Percentiles rank a stretch among this genome's conserved stretches.
Evolutionary conservation across 495 filamentous ascomycete genomes (phyloP).

Genomic region (Tirmania nivea): DNA sequence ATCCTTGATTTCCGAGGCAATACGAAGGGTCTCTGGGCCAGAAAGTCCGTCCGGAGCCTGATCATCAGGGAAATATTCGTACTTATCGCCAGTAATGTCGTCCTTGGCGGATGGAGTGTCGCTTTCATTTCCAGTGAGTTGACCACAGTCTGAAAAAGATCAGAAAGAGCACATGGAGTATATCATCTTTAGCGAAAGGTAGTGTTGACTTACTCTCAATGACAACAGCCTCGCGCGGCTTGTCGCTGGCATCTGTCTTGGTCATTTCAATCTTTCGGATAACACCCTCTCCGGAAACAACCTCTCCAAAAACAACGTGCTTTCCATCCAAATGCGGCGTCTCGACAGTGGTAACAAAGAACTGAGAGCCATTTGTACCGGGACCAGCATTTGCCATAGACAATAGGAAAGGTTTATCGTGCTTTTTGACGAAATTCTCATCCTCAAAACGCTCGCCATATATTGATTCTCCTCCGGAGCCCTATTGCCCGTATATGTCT

Average conservation of each 20-base stretch:
- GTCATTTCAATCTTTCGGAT: conserved; percentile 81
- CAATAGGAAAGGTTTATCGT: conserved; percentile 82
- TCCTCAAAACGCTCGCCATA: conserved; percentile 97
- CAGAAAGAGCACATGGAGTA: not conserved
- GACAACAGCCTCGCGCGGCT: conserved; percentile 47
- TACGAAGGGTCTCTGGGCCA: conserved; percentile 45
- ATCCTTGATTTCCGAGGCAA: conserved; percentile 73
- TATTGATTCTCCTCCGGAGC: conserved; percentile 91
- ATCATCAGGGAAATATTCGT: conserved; percentile 95
- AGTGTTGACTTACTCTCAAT: conserved; percentile 30
- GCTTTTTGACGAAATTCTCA: conserved; percentile 86
- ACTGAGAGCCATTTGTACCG: conserved; percentile 87
- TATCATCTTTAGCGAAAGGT: not conserved
- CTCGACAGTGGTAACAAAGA: conserved; percentile 87
- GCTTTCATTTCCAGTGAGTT: conserved; percentile 51
- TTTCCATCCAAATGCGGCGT: conserved; percentile 91
- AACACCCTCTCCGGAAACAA: conserved; percentile 75
- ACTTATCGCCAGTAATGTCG: conserved; percentile 71
- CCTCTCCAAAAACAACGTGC: conserved; percentile 96
- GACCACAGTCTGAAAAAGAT: conserved; percentile 45
- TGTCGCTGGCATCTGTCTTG: conserved; percentile 52
- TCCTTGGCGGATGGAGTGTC: conserved; percentile 37
- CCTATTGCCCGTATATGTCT: conserved; percentile 17
- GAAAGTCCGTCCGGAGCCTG: conserved; percentile 33
- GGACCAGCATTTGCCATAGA: conserved; percentile 97